Base-by-base conservation (phyloP, 2,329 filamentous ascomycete species). In the Diaporthe helianthi region DNA sequence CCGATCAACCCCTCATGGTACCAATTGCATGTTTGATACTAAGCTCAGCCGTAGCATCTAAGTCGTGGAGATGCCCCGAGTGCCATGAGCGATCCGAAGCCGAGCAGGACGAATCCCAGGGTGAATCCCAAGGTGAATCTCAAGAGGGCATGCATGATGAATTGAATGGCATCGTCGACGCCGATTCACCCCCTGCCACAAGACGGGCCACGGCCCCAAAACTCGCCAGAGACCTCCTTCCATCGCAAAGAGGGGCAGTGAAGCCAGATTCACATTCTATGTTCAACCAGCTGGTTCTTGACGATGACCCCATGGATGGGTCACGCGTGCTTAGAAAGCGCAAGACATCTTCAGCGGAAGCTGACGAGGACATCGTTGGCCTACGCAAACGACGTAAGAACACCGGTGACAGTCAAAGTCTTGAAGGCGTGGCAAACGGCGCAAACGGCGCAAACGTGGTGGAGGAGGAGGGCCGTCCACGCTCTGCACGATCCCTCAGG, bases 241-340 rank as follows among this genome's bases (percentile, higher is more conserved):
- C 92, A 71, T 85, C 90, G 36, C 88, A 90, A 67, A 86, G 88
- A 69, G 90, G 90, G 49, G 80, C 85, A 9, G 84, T 87, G 71
- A 90, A 88, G 71, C 86, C 90, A 19, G 89, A 90, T 71, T 92
- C 92, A 19, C 91, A 93, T 78, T 94, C 92, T 0, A 88, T 93
- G 33, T 94, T 94, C 79, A 92, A 92, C 73, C 89, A 90, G 68
- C 82, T 92, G 13, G 89, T 92, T 46, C 83, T 92, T 66, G 88
- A 92, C 65, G 91, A 92, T 71, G 91, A 93, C 75, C 86, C 90
- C 9, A 84, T 91, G 82, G 92, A 95, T 78, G 92, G 91, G 54
- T 90, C 93, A 10, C 90, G 93, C 65, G 87, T 92, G 38, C 82
- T 97, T 70, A 87, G 94, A 71, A 97, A 97, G 80, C 89, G 94